A percentile compares a stretch with the other conserved stretches of the same genome.
phyloP scores from a whole-genome alignment of 208 protist species.

The Leishmania martiniquensis region DNA sequence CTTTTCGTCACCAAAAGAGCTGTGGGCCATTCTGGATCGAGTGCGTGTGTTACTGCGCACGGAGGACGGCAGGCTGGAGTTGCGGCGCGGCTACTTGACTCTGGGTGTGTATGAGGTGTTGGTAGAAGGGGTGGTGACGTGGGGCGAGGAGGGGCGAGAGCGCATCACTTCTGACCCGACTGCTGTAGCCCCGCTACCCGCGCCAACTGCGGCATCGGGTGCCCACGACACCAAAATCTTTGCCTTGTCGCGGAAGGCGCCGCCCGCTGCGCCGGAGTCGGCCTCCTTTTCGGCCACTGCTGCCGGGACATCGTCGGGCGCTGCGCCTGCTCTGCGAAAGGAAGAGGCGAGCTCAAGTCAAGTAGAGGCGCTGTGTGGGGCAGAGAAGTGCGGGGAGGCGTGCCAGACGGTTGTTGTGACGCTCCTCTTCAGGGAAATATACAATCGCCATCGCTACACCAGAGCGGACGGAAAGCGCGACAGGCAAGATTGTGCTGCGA shows the following conservation, averaged over 20 bases:
- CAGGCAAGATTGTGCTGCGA: neutral
- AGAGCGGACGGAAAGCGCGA: neutral
- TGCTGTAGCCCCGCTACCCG: neutral
- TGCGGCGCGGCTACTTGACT: slow-evolving; percentile 56
- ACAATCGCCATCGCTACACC: slow-evolving; percentile 27
- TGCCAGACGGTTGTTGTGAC: slow-evolving; percentile 13
- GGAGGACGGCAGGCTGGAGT: slow-evolving; percentile 36
- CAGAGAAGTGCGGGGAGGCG: neutral
- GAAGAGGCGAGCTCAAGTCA: neutral
- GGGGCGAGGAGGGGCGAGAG: slow-evolving; percentile 9
- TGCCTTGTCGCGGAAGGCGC: neutral
- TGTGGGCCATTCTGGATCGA: slow-evolving; percentile 24
- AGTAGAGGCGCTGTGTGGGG: neutral
- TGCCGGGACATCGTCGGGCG: neutral
- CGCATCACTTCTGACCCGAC: neutral
- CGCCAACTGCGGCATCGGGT: neutral
- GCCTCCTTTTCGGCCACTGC: neutral
- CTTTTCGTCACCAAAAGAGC: slow-evolving; percentile 16
- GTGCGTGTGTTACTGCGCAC: slow-evolving; percentile 25
- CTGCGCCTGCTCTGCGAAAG: neutral
- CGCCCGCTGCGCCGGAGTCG: neutral
- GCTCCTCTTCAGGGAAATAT: slow-evolving; percentile 10
- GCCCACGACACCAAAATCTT: neutral
- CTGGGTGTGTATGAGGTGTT: slow-evolving; percentile 51
- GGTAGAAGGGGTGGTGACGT: slow-evolving; percentile 55